Base-by-base conservation (phyloP, 306 rosid species). In the Echinosophora koreensis region DNA sequence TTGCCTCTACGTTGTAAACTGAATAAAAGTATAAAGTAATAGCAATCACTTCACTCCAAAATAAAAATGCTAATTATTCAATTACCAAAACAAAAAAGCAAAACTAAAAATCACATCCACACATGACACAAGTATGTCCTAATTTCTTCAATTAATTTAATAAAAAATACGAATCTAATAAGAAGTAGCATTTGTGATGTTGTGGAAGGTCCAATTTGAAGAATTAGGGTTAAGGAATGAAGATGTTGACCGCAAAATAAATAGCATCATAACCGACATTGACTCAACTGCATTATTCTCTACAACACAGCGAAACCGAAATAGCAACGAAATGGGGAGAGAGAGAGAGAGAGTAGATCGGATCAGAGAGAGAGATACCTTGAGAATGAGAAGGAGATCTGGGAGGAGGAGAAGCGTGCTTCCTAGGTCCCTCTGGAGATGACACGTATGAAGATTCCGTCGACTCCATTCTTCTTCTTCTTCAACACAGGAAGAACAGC, bases 391-490 rank as follows among this genome's bases (percentile, higher is more conserved):
- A 61, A 7, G 92, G 93, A 18, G 97, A 91, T 77, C 86, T 82
- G 1, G 98, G 98, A 70, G 83, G 98, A 64, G 98, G 89, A 9
- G 94, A 85, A 47, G 89, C 77, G 74, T 84, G 87, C 82, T 86
- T 96, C 84, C 94, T 68, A 0, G 90, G 90, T 10, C 89, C 96
- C 80, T 96, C 99, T 8, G 99, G 97, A 5, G 99, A 96, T 46
- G 98, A 96, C 51, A 96, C 86, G 89, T 91, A 91, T 0, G 98
- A 87, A 22, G 99, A 86, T 74, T 96, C 99, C 35, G 98, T 88
- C 35, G 99, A 93, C 89, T 89, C 98, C 99, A 96, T 89, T 69
- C 42, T 74, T 77, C 73, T 76, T 76, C 52, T 76, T 8, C 50
- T 59, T 16, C 61, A 2, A 12, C 42, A 3, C 1, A 46, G 4